Evolutionary conservation across 2,329 filamentous ascomycete species (phyloP).

Genomic region (Aspergillus hortae): DNA sequence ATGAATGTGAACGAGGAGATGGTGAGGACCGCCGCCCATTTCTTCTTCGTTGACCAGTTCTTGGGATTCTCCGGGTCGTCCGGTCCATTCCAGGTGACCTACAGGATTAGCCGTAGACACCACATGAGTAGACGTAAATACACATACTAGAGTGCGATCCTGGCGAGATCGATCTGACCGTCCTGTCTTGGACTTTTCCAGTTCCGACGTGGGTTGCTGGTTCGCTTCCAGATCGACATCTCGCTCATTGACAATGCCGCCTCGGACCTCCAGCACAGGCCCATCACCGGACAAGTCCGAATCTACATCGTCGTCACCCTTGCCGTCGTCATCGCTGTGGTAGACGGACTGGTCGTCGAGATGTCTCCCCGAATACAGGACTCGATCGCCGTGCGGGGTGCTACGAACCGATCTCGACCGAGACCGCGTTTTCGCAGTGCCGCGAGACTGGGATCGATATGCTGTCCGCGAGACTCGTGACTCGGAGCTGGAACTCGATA

Average conservation of each 20-base stretch:
- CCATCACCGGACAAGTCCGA: conserved; percentile 9
- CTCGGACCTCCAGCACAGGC: conserved; percentile 20
- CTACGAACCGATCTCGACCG: conserved; percentile 16
- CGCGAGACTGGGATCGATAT: conserved; percentile 1
- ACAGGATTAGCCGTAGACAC: neutral
- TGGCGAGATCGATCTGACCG: conserved; percentile 17
- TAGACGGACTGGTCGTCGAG: conserved; percentile 34
- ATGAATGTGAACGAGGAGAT: conserved; percentile 59
- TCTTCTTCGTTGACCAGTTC: conserved; percentile 55
- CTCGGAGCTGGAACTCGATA: conserved; percentile 14
- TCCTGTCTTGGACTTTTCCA: conserved; percentile 23
- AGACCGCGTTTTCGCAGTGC: conserved; percentile 6
- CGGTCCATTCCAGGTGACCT: conserved; percentile 51
- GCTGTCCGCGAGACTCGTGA: conserved; percentile 6
- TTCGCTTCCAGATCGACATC: conserved; percentile 25
- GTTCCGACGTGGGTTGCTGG: conserved; percentile 5
- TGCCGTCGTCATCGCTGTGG: conserved; percentile 20
- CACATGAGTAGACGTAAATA: neutral
- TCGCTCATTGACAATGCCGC: conserved; percentile 24
- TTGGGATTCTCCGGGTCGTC: conserved; percentile 47
- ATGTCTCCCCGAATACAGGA: conserved; percentile 27
- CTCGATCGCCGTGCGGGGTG: conserved; percentile 16
- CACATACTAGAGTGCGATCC: conserved; percentile 26
- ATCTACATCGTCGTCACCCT: conserved; percentile 9
- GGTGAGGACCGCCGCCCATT: conserved; percentile 56